Evolutionary conservation across 371 early-diverging fungal genomes (phyloP).

Genomic region (Saksenaea vasiformis): DNA sequence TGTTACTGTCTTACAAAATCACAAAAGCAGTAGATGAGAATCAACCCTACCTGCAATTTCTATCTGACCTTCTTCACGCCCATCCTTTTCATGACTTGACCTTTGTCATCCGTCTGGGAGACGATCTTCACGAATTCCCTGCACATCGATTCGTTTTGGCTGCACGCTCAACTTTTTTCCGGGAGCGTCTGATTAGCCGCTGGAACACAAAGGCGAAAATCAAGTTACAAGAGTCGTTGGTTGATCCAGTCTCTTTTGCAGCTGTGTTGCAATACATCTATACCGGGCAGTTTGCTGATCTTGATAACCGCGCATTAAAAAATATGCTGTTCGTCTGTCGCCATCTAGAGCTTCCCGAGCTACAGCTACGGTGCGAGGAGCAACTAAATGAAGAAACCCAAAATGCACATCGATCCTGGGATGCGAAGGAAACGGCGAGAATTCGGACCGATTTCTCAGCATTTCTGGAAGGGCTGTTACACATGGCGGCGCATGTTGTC

Average conservation of each 20-base stretch:
- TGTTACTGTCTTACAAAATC: constrained; percentile 39
- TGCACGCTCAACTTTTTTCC: constrained; percentile 32
- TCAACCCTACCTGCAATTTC: constrained; percentile 37
- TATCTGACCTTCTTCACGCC: constrained; percentile 24
- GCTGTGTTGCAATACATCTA: constrained; percentile 38
- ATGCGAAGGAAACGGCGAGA: constrained; percentile 27
- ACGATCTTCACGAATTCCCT: constrained; percentile 22
- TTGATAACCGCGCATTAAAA: constrained; percentile 13
- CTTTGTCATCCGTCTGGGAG: constrained; percentile 20
- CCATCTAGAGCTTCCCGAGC: constrained; percentile 25
- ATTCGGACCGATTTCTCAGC: constrained; percentile 33
- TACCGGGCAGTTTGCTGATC: constrained; percentile 31
- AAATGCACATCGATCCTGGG: constrained; percentile 17
- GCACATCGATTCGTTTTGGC: constrained; percentile 39
- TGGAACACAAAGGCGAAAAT: constrained; percentile 20
- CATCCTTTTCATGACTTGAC: constrained; percentile 33
- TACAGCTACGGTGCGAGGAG: constrained; percentile 20
- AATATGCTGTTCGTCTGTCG: constrained; percentile 34
- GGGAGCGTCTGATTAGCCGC: constrained; percentile 19
- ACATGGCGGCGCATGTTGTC: not conserved
- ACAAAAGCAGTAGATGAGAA: constrained; percentile 42
- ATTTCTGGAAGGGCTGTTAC: constrained; percentile 23
- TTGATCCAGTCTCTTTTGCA: constrained; percentile 30
- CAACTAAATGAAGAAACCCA: not conserved
- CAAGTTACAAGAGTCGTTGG: constrained; percentile 18